Base-by-base conservation (phyloP, 495 filamentous ascomycete species). In the Aspergillus bridgeri region DNA sequence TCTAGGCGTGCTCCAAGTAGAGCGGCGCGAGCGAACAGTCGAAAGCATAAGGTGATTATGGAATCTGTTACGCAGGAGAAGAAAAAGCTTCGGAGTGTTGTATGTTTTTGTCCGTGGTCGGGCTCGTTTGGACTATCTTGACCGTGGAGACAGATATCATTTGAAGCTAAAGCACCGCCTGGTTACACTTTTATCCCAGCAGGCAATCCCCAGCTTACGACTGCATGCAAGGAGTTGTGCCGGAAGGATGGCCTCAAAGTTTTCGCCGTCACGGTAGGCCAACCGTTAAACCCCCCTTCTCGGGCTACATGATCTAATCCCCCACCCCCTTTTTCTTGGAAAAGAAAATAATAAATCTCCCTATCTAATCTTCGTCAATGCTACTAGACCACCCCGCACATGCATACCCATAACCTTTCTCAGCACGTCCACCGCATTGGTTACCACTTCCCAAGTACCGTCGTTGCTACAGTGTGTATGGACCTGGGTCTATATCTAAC, bases 151-250 rank as follows among this genome's bases (percentile, higher is more conserved):
- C 61, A 83, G 80, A 73, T 81, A 56, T 78, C 70, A 23, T 77
- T 80, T 51, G 75, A 78, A 54, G 72, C 75, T 17, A 69, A 75
- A 65, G 75, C 90, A 23, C 91, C 91, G 3, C 80, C 78, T n/a
- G 90, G 90, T 6, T 96, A 89, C 61, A 87, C 85, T 23, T 95
- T 92, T 66, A 85, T 96, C 54, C 86, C 89, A n/a, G 81, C 86
- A 52, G 92, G 92, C 21, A 85, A 90, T 65, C 90, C 90, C 0
- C 79, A 82, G 43, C 71, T 96, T 49, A 92, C 89, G 5, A 80
- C 79, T 13, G 73, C 75, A 23, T 96, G 92, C 77, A 95, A 93
- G 70, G 89, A 96, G 62, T 60, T 86, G 6, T 94, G 90, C 18
- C 79, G 89, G 57, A 81, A 85, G 63, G 75, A 81, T 59, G 84